Evolutionary conservation across 441 rosid species (phyloP), one percentile per base, ranked within the genome.

Genomic region (Eruca vesicaria): DNA sequence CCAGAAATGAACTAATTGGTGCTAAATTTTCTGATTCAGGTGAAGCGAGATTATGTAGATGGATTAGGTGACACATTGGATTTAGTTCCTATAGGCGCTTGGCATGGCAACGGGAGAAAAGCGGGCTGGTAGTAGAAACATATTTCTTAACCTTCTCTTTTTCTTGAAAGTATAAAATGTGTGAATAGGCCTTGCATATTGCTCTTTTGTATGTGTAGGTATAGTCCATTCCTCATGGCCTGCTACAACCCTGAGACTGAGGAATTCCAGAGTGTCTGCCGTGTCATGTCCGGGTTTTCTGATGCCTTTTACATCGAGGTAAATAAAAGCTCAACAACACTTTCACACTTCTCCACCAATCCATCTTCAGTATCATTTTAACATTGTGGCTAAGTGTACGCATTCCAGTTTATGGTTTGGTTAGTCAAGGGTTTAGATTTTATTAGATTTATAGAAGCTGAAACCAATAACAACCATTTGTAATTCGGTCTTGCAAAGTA

Each of bases 91-190:
- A 94, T 94, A 60, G 98, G 96, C 66, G 97, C 96, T 60, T 90
- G 98, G 98, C 91, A 91, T 79, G 97, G 96, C 65, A 94, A 94
- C 60, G 97, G 97, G 55, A 87, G 96, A 79, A 94, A 94, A 87
- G 97, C 95, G 4, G 92, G 97, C 88, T 94, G 98, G 98, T 94
- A 85, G 29, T 5, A 19, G 36, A 29, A 15, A 0, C 31, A 48
- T 57, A n/a, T 12, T 41, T 43, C 1, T 9, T 58, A n/a, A n/a
- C n/a, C n/a, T n/a, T n/a, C n/a, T n/a, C n/a, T n/a, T n/a, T n/a
- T n/a, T 19, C 9, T 19, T 10, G 5, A 6, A 38, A 74, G 32
- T 23, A 5, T n/a, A 20, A 21, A 53, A 7, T 55, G 6, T 76
- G 23, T 61, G 20, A 63, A 6, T 59, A 31, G 12, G 23, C 6